Conservation (phyloP, 345 rosid genomes). For the Zanthoxylum bungeanum region DNA sequence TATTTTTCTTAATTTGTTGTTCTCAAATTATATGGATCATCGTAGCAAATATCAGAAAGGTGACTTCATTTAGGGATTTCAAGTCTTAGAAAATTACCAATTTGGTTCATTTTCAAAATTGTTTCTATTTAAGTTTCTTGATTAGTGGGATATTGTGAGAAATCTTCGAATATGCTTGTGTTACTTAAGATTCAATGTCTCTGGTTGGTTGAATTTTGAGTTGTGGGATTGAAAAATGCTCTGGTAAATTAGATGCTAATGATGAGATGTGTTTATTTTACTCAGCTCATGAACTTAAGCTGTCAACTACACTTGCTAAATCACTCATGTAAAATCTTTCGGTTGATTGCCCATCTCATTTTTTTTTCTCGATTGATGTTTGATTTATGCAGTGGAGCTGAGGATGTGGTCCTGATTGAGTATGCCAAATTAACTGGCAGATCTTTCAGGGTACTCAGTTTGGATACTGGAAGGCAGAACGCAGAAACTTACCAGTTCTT, state of each 20-base stretch:
- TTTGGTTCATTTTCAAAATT: not conserved
- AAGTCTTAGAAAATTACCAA: not conserved
- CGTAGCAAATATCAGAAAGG: not conserved
- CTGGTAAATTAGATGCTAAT: not conserved
- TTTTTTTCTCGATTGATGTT: not conserved
- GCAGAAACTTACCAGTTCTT: constrained; percentile 11
- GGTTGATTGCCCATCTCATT: not conserved
- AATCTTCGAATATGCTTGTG: not conserved
- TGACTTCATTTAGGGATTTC: not conserved
- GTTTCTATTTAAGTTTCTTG: not conserved
- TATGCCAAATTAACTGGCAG: constrained; percentile 12
- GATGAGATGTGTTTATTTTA: not conserved
- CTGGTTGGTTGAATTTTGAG: not conserved
- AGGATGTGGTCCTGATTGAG: constrained; percentile 15
- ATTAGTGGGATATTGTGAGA: not conserved
- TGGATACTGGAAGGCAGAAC: constrained; percentile 17
- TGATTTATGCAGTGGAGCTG: constrained; percentile 10
- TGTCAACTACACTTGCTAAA: not conserved
- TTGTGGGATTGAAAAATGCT: not conserved
- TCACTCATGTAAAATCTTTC: not conserved
- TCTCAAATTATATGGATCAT: not conserved
- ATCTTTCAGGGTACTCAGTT: constrained; percentile 15
- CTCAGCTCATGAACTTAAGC: not conserved
- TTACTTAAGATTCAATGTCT: not conserved
- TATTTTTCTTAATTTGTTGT: not conserved